Evolutionary conservation across 306 rosid species (phyloP).

Genomic region (Abrus precatorius): DNA sequence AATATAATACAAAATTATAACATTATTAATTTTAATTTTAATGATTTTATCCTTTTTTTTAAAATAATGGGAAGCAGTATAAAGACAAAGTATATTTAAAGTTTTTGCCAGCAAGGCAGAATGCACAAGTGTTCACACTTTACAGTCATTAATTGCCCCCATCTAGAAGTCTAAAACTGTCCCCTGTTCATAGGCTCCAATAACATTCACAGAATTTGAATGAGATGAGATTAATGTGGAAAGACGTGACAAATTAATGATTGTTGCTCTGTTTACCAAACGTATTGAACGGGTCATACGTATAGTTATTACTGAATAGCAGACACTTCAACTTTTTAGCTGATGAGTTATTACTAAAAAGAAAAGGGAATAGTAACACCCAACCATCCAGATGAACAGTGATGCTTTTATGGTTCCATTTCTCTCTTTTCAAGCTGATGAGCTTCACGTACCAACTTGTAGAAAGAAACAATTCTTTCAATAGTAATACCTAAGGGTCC

Average conservation of each 20-base stretch:
- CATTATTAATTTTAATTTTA: too few species aligned
- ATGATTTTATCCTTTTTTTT: too few species aligned
- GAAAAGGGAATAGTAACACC: neutral
- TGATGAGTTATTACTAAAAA: neutral
- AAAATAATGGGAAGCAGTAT: too few species aligned
- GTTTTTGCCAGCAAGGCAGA: neutral
- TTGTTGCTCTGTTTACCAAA: conserved; percentile 3
- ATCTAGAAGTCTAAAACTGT: neutral
- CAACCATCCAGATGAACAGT: neutral
- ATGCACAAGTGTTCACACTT: neutral
- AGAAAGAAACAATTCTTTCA: neutral
- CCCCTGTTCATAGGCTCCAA: neutral
- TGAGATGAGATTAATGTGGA: neutral
- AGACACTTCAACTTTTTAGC: neutral
- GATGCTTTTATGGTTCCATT: neutral
- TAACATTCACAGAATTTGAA: neutral
- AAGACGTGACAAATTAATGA: conserved; percentile 1
- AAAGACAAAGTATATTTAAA: neutral
- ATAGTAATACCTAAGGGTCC: neutral
- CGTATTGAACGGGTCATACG: neutral
- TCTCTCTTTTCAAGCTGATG: neutral
- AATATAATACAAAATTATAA: too few species aligned
- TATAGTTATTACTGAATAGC: neutral
- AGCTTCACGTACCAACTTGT: conserved; percentile 31
- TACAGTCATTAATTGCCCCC: neutral